Evolutionary conservation across 352 stramenopile genomes (phyloP), one percentile per base, ranked within the genome.

Genomic region (Phytophthora nicotianae): DNA sequence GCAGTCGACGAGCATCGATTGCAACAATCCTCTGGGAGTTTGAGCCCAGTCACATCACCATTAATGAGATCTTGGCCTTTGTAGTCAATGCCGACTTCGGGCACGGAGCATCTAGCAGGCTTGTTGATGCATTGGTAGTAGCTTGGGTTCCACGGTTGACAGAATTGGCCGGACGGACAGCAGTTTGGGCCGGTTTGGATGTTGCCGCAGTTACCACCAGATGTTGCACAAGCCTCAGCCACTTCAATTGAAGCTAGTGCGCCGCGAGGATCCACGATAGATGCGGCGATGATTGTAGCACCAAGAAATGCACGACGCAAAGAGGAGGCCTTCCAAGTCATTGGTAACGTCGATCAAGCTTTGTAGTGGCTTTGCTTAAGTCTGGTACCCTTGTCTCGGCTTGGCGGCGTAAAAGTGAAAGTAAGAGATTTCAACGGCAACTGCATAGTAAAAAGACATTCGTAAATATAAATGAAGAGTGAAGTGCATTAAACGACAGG

Each of bases 81-180:
- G 20, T 76, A 81, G 54, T 81, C 77, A 2, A 72, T 38, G 26
- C 75, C 65, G 19, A 72, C 58, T 16, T 74, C 42, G 46, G 74
- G 70, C 16, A 33, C 48, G 9, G 27, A 50, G 55, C 75, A 85
- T 38, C 58, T 23, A 19, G 56, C n/a, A 17, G 71, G 62, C 26
- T 54, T 56, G n/a, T 60, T 32, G 37, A 69, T 24, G 33, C 77
- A 86, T 51, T 84, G 74, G 64, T 74, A 83, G 66, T 79, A 77
- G 13, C 17, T 50, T 6, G 63, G 43, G 50, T 82, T 71, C 77
- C 77, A 86, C 1, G 77, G 71, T 37, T 77, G 74, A 54, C 77
- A 86, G 54, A 76, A 86, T 33, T 76, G 56, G 11, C 66, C 69
- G 6, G 56, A 45, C 21, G 65, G 54, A 23, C 77, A 86, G 65